Base-by-base conservation (phyloP, 2,329 filamentous ascomycete genomes). In the Scopulariopsis brevicaulis region DNA sequence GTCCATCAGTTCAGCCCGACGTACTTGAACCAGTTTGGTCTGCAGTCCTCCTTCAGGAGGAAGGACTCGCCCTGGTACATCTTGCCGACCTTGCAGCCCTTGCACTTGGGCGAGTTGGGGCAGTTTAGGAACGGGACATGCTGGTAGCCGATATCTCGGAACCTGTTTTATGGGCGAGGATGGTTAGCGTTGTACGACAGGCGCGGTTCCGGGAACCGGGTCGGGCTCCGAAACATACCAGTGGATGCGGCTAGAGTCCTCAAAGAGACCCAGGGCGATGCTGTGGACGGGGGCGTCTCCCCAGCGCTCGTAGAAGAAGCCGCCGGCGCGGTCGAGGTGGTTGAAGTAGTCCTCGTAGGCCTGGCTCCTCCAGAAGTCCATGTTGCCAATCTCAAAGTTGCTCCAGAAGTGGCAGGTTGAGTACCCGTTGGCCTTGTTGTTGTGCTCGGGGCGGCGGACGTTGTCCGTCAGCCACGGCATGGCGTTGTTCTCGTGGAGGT, bases 341-440 rank as follows among this genome's bases (percentile, higher is more conserved):
- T 96, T 85, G 69, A 99, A 99, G 72, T 96, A 99, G 62, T 95
- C 91, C 68, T 96, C 89, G 69, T 99, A 99, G 53, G 84, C 80
- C 69, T 92, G 83, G 68, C 90, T 89, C 54, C 94, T 80, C 89
- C 91, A 99, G 73, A 99, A 96, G 62, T 82, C 82, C 81, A 99
- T 83, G 71, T 96, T 90, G 53, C 83, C 93, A 65, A 99, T 93
- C 73, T 99, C 94, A 66, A 99, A 99, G 73, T 99, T 99, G 66
- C 87, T 94, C 94, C 94, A 99, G 78, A 99, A 99, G 72, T 99
- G 94, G 71, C 94, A 99, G 2, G 94, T 97, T 37, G 90, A 96
- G 77, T 96, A 99, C 37, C 94, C 94, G 66, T 96, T 88, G 7
- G 93, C 93, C 62, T 86, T 83, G 57, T 79, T 70, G 68, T 90